These are phyloP conservation scores for Dalbergia cultrata DNA, from an alignment of 306 rosid genomes.

Conservation along the genomic window DNA sequence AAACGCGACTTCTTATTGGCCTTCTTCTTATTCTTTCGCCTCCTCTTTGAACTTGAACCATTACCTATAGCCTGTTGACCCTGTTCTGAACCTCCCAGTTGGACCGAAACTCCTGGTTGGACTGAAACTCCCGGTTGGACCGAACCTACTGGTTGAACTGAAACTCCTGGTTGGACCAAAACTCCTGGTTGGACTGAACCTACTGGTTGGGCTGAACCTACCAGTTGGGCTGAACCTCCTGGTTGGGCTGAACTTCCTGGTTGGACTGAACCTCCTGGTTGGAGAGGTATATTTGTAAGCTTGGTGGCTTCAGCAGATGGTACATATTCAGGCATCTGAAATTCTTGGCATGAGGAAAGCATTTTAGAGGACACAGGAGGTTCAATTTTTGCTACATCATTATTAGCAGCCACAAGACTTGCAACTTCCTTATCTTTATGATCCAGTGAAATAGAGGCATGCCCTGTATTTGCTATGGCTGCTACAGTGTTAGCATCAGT, in stretches of 20 bases:
- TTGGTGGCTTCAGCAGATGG: constrained; percentile 9
- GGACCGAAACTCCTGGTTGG: not conserved
- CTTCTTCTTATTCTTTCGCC: constrained; percentile 56
- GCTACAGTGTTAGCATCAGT: not conserved
- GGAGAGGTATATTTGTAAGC: constrained; percentile 45
- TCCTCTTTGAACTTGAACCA: constrained; percentile 44
- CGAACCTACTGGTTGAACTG: too few species aligned
- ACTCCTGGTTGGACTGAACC: too few species aligned
- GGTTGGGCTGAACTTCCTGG: too few species aligned
- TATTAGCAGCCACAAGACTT: constrained; percentile 16
- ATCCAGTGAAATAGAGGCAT: not conserved
- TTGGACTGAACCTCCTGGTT: constrained; percentile 28
- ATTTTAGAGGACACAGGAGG: constrained; percentile 26
- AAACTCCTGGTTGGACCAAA: too few species aligned
- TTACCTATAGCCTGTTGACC: not conserved
- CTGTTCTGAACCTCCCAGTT: not conserved
- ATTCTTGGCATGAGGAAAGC: constrained; percentile 32
- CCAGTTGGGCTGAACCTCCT: too few species aligned
- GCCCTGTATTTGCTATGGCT: constrained; percentile 24
- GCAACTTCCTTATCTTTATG: constrained; percentile 1
- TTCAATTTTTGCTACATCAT: constrained; percentile 8
- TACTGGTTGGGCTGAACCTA: too few species aligned
- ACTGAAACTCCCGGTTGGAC: not conserved
- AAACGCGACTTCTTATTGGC: constrained; percentile 47
- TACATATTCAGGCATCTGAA: constrained; percentile 34